These are phyloP conservation scores for Taphrina communis DNA, from an alignment of 1,139 yeast species.

Conservation along the genomic window DNA sequence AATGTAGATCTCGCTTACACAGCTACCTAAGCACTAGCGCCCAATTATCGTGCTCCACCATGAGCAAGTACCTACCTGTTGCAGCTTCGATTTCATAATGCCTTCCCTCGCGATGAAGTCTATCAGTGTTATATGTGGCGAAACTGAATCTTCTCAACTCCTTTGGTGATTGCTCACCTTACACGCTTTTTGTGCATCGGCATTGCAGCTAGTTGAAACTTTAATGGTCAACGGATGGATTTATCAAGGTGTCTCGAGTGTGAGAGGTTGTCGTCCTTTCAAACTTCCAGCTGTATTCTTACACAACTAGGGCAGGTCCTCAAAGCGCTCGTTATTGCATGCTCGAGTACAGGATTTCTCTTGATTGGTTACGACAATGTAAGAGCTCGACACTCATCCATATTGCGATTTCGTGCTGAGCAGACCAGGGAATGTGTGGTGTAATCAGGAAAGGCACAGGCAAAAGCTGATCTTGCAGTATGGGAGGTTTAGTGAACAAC, in stretches of 20 bases:
- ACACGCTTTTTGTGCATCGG: no score
- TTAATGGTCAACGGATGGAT: neutral
- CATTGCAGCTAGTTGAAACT: neutral
- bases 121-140: no score
- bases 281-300: neutral
- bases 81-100: no score
- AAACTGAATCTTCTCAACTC: no score
- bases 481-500: constrained; percentile 70
- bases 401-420: neutral
- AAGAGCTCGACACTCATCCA: neutral
- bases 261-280: neutral
- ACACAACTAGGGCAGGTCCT: constrained; percentile 12
- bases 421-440: neutral
- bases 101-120: no score
- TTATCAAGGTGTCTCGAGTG: neutral
- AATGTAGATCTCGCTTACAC: neutral
- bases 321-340: constrained; percentile 7
- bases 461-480: constrained; percentile 50
- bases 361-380: constrained; percentile 69
- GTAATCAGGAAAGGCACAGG: no score
- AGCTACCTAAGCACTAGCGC: neutral
- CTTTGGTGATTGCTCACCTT: no score
- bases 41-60: neutral
- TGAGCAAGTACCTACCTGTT: no score
- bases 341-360: constrained; percentile 50